These are phyloP conservation scores for Syzygium aromaticum DNA, from an alignment of 345 rosid species.

Conservation along the genomic window DNA sequence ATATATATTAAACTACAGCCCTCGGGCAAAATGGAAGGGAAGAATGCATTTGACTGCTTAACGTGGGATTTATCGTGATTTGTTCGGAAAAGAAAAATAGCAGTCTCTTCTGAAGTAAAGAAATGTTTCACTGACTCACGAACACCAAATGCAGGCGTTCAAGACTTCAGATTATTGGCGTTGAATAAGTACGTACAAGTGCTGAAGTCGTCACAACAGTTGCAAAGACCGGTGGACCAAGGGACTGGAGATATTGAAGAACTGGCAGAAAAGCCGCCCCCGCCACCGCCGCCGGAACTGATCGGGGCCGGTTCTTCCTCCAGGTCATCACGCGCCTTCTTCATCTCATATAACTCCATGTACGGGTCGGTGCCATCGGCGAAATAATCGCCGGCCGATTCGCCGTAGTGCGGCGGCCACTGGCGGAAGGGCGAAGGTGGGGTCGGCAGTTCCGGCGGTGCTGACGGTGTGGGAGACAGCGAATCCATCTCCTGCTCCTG, in stretches of 20 bases:
- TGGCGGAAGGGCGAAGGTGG: neutral
- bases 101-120: neutral
- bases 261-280: neutral
- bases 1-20: neutral
- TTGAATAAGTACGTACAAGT: constrained; percentile 18
- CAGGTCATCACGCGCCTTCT: neutral
- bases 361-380: neutral
- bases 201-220: constrained; percentile 27
- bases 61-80: neutral
- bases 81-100: neutral
- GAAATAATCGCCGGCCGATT: neutral
- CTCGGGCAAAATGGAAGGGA: neutral
- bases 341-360: neutral
- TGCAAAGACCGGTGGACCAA: constrained; percentile 50
- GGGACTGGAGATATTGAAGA: neutral
- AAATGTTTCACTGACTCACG: neutral
- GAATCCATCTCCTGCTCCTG: neutral
- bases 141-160: neutral
- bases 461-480: neutral
- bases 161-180: neutral
- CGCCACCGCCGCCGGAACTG: neutral
- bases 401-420: neutral
- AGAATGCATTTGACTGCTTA: neutral
- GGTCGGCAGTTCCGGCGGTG: neutral
- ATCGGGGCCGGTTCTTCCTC: neutral